Evolutionary conservation across 805 yeast genomes (phyloP).

Genomic region (Suhomyces pyralidae): DNA sequence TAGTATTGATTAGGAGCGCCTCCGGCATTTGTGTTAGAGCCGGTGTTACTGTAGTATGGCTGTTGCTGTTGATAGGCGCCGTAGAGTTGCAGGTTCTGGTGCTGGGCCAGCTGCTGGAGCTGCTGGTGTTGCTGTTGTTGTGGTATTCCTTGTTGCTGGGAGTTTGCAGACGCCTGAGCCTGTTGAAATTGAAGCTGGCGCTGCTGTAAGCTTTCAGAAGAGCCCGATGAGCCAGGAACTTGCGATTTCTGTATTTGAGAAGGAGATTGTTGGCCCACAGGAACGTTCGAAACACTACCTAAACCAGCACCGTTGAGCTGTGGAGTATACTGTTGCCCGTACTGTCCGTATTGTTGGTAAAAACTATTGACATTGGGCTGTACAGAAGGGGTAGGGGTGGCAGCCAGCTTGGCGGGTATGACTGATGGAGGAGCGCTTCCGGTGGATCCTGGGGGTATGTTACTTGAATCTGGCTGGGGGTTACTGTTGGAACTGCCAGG

Average conservation of each 20-base stretch:
- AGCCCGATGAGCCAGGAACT: background rate
- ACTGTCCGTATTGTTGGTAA: conserved; percentile 13
- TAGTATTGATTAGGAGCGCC: conserved; percentile 18
- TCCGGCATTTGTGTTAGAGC: background rate
- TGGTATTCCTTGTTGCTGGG: conserved; percentile 4
- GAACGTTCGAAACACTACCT: background rate
- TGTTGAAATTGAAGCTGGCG: conserved; percentile 7
- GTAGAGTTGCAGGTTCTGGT: conserved; percentile 4
- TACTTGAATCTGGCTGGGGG: conserved; percentile 9
- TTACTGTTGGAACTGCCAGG: conserved; percentile 22
- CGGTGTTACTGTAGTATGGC: conserved; percentile 7
- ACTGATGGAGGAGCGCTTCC: background rate
- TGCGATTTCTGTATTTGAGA: conserved; percentile 1
- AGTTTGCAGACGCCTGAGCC: background rate
- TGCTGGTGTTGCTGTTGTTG: conserved; percentile 5
- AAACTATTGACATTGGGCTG: conserved; percentile 8
- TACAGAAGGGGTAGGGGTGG: conserved; percentile 3
- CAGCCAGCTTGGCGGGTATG: conserved; percentile 2
- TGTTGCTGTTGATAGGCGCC: background rate
- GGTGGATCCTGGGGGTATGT: conserved; percentile 13
- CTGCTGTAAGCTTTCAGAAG: conserved; percentile 3
- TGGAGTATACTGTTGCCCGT: conserved; percentile 5
- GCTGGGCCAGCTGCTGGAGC: conserved; percentile 3
- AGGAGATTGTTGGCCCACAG: background rate
- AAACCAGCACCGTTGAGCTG: conserved; percentile 4